Evolutionary conservation across 2,329 filamentous ascomycete genomes (phyloP).

Genomic region (Huntiella bhutanensis): DNA sequence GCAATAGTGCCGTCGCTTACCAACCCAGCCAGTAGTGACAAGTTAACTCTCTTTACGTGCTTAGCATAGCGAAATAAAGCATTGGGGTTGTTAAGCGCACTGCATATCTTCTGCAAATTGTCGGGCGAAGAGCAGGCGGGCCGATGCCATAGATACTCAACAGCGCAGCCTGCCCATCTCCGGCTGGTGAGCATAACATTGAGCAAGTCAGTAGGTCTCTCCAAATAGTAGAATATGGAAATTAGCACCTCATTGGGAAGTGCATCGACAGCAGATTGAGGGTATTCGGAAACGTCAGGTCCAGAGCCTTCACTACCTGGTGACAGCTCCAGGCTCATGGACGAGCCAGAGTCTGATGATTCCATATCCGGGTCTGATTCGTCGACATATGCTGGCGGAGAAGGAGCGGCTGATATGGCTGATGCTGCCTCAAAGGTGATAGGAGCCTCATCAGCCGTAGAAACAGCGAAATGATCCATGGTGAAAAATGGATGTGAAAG

Average conservation of each 20-base stretch:
- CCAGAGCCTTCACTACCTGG: no score
- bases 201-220: conserved; percentile 54
- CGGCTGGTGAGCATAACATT: conserved; percentile 89
- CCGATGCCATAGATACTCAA: conserved; percentile 86
- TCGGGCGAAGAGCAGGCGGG: conserved; percentile 77
- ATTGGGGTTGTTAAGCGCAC: conserved; percentile 50
- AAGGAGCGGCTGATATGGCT: conserved; percentile 52
- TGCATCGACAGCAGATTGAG: conserved; percentile 50
- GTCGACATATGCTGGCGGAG: conserved; percentile 44
- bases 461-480: neutral
- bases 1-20: conserved; percentile 80
- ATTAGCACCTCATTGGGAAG: conserved; percentile 92
- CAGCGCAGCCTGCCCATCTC: conserved; percentile 79
- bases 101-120: conserved; percentile 63
- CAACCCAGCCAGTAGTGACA: conserved; percentile 54
- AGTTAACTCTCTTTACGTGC: conserved; percentile 79
- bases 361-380: conserved; percentile 85
- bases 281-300: no score
- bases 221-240: conserved; percentile 72
- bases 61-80: conserved; percentile 79
- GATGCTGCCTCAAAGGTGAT: conserved; percentile 20
- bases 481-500: neutral
- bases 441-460: conserved; percentile 5
- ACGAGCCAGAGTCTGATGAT: conserved; percentile 85
- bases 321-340: conserved; percentile 45